These are phyloP conservation scores for Boletus hoseneyae DNA, from an alignment of 1,284 basidiomycete species.

Conservation along the genomic window DNA sequence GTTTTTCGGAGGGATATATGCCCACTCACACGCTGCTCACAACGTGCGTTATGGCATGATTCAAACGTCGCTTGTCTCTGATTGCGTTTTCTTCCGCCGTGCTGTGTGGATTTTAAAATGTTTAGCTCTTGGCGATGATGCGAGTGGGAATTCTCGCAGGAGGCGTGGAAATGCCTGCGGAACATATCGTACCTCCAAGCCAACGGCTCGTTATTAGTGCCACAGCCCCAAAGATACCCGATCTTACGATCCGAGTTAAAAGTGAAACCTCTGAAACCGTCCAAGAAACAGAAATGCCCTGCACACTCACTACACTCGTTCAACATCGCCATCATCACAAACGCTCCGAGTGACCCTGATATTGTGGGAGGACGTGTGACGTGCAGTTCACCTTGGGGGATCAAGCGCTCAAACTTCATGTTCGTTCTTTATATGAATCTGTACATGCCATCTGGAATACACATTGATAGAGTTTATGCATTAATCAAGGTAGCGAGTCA, in stretches of 20 bases:
- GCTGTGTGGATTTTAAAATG: background rate
- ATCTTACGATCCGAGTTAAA: background rate
- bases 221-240: conserved; percentile 8
- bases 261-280: background rate
- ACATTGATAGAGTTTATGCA: background rate
- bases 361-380: background rate
- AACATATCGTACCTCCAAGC: conserved; percentile 36
- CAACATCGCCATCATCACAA: conserved; percentile 2
- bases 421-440: conserved; percentile 11
- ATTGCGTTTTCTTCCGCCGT: background rate
- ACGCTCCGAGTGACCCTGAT: conserved; percentile 5
- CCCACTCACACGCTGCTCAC: conserved; percentile 83
- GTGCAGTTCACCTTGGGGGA: background rate
- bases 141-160: conserved; percentile 76
- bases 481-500: too few species aligned
- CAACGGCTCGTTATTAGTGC: conserved; percentile 34
- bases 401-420: background rate
- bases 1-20: conserved; percentile 83
- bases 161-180: conserved; percentile 54
- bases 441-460: conserved; percentile 3
- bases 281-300: background rate
- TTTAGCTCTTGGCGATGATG: conserved; percentile 75
- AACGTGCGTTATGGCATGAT: conserved; percentile 48
- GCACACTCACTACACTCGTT: conserved; percentile 17
- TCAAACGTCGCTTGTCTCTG: background rate